A percentile compares a stretch with the other conserved stretches of the same genome.
These are phyloP conservation scores for Onygenales sp. DNA, from an alignment of 2,329 filamentous ascomycete species.

Conservation along the genomic window DNA sequence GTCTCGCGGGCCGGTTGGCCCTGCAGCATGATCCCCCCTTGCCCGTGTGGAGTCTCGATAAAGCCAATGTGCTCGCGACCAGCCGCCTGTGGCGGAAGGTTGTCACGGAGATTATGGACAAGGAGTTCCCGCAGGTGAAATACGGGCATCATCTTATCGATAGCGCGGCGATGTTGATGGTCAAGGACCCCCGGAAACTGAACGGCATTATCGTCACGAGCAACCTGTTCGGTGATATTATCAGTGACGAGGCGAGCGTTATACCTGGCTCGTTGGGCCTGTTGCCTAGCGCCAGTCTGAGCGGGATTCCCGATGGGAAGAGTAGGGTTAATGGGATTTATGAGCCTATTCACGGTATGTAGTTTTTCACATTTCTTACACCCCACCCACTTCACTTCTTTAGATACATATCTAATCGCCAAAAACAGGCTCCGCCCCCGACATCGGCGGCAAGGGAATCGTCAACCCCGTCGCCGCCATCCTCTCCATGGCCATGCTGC, in stretches of 20 bases:
- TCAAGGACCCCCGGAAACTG: constrained; percentile 80
- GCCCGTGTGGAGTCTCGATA: constrained; percentile 81
- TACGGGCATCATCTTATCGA: constrained; percentile 88
- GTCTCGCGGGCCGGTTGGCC: constrained; percentile 73
- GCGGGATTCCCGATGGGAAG: constrained; percentile 60
- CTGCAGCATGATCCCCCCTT: constrained; percentile 65
- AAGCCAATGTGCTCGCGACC: constrained; percentile 92
- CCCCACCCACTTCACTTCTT: not conserved
- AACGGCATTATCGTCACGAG: constrained; percentile 89
- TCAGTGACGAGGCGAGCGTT: constrained; percentile 87
- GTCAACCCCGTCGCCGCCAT: constrained; percentile 91
- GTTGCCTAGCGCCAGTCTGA: constrained; percentile 77
- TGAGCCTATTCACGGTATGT: constrained; percentile 84
- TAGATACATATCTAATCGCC: not conserved
- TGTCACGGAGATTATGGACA: constrained; percentile 71
- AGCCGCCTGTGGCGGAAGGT: constrained; percentile 82
- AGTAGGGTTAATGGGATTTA: constrained; percentile 87
- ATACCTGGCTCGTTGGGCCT: constrained; percentile 87
- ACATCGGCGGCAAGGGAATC: constrained; percentile 84
- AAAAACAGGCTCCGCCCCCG: constrained; percentile 66
- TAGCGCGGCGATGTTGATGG: constrained; percentile 93
- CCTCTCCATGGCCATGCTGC: constrained; percentile 88
- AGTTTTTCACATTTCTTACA: not conserved
- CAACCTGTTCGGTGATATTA: constrained; percentile 94
- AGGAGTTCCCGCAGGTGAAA: constrained; percentile 81